Base-by-base conservation (phyloP, 352 stramenopile species). In the Halophytophthora polymorphica region DNA sequence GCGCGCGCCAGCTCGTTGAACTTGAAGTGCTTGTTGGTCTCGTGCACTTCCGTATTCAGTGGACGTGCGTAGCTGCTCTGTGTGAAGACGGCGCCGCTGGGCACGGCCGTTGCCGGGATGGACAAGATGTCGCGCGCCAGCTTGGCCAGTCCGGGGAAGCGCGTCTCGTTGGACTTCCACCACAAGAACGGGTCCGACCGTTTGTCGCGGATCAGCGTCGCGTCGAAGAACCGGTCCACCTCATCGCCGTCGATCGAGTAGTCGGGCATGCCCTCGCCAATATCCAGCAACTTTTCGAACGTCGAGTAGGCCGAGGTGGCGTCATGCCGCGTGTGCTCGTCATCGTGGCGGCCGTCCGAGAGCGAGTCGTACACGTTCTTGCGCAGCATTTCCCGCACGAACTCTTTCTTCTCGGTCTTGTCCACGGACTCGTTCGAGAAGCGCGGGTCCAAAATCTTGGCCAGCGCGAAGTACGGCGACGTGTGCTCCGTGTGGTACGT, bases 161-260 rank as follows among this genome's bases (percentile, higher is more conserved):
- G 73, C 33, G 79, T 88, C 52, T 86, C 79, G 53, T 90, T 90
- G 38, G 79, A 90, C 54, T 87, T 90, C 79, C 79, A 90, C 79
- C 79, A 90, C 48, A 90, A 47, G 41, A 90, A 86, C 48, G 79
- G 79, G 41, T 90, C 79, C 11, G 79, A 90, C 13, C 77, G 73
- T 54, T 90, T 90, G 61, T 90, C 79, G 7, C 79, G 77, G 51
- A 90, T 83, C 23, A 90, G 68, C 34, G 79, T 90, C 7, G 79
- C 79, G 22, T 90, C 79, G 21, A 90, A 90, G 60, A 90, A 90
- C n/a, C 79, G 74, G 51, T 90, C 79, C 3, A 90, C 79, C 35
- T 90, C 79, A 33, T 90, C 79, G 1, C 79, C 79, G 50, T 88
- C 79, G 33, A 90, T 86, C 3, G 79, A 64, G 58, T 90, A 88